Base-by-base conservation (phyloP, 2,329 filamentous ascomycete species). In the Penicillium capsulatum region DNA sequence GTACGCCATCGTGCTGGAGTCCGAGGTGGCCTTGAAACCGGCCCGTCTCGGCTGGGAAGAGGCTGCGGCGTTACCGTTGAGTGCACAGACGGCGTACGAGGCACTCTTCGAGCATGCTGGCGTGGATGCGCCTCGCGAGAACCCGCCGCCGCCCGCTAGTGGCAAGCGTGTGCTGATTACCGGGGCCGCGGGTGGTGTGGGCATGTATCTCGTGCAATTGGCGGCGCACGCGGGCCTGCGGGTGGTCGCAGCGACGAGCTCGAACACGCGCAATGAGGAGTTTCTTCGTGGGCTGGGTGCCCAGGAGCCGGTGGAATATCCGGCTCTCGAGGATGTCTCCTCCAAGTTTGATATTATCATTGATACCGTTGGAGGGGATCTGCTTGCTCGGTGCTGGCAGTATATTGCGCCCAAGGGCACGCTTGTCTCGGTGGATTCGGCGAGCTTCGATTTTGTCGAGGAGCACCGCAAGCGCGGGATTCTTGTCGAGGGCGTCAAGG, bases 291-390 rank as follows among this genome's bases (percentile, higher is more conserved):
- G 31, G 1, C 55, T 70, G 5, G 67, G 67, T 3, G 68, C 64
- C 3, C 58, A 66, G 39, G 59, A 63, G 31, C 54, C 63, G 2
- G 51, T 69, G 17, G 64, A 70, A 51, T 70, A 70, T 45, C 42
- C 34, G 4, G 24, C 35, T 17, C 19, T 60, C 17, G 35, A 36
- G 3, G 8, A 8, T 0, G 19, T 33, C 1, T 10, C 30, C 6
- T 34, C 34, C 1, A 22, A 11, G 2, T 63, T 50, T 19, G 52
- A 59, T 46, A 15, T 55, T 13, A 43, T 61, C 32, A 38, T 60
- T 31, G 59, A 62, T 48, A 50, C 44, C 2, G 54, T 61, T 17
- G 57, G 57, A 11, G 56, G 57, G 8, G 37, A 53, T 11, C 28
- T 43, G 2, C 33, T 61, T 14, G 42, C 26, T 3, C 29, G 31